phyloP scores from a whole-genome alignment of 2,329 filamentous ascomycete genomes.

The Penicillium hordei region DNA sequence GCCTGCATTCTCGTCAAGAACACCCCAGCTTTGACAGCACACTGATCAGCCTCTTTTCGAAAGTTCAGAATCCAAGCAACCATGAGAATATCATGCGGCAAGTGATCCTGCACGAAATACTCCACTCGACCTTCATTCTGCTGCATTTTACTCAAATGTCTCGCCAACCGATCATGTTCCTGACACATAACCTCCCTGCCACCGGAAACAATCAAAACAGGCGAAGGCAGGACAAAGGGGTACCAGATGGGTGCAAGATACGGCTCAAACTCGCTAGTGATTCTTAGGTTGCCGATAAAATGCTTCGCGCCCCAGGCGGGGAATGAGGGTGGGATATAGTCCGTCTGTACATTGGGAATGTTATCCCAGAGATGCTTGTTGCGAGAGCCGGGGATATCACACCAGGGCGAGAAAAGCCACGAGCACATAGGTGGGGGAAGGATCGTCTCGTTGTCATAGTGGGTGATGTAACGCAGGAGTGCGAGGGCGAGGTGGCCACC shows the following conservation, averaged over 20 bases:
- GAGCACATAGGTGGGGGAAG: conserved; percentile 12
- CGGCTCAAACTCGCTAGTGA: neutral
- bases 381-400: conserved; percentile 6
- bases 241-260: conserved; percentile 8
- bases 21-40: neutral
- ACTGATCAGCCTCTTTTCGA: conserved; percentile 7
- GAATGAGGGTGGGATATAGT: conserved; percentile 8
- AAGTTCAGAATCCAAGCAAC: conserved; percentile 9
- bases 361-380: conserved; percentile 6
- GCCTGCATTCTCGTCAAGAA: conserved; percentile 5
- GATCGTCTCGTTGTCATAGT: conserved; percentile 4
- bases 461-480: conserved; percentile 21
- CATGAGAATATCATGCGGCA: conserved; percentile 9
- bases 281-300: neutral
- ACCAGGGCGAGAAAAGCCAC: conserved; percentile 23
- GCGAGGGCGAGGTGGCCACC: conserved; percentile 22
- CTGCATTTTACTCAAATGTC: conserved; percentile 5
- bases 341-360: conserved; percentile 1
- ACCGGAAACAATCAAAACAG: conserved; percentile 5
- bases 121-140: conserved; percentile 10
- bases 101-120: conserved; percentile 7
- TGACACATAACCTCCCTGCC: conserved; percentile 10
- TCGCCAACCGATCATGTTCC: conserved; percentile 10
- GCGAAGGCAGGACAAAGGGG: conserved; percentile 4
- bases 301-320: conserved; percentile 8